A percentile compares a stretch with the other conserved stretches of the same genome.
Evolutionary conservation across 1,284 basidiomycete genomes (phyloP).

Genomic region (Sporisorium graminicola): DNA sequence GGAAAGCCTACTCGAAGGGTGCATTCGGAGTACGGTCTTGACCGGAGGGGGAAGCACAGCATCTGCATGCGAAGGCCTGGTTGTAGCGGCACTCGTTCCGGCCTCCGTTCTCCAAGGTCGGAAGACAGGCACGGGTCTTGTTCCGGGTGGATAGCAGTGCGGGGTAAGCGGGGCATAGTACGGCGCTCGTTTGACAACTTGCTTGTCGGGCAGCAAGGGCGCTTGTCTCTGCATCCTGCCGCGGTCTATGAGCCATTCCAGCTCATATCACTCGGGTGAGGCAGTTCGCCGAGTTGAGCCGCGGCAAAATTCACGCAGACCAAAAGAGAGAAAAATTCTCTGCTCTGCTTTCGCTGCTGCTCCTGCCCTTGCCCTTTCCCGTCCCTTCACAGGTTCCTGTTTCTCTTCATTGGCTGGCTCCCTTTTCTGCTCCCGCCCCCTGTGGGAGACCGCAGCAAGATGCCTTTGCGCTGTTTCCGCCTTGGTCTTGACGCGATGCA

Average conservation of each 20-base stretch:
- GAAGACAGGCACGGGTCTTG: not conserved
- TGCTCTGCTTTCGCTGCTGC: constrained; percentile 2
- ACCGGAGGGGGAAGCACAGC: not conserved
- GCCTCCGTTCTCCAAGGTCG: not conserved
- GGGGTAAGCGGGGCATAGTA: constrained; percentile 16
- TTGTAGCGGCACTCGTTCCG: not conserved
- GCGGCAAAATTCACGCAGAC: constrained; percentile 29
- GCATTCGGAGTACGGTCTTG: not conserved
- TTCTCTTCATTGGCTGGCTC: not conserved
- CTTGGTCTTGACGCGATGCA: not conserved
- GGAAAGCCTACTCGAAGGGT: not conserved
- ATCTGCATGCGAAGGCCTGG: not conserved
- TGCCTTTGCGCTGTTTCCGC: not conserved
- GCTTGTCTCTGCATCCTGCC: constrained; percentile 11
- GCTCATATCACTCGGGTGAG: constrained; percentile 31
- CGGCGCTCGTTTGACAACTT: constrained; percentile 7
- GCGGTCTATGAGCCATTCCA: constrained; percentile 10
- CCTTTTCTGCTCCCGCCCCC: too few species aligned
- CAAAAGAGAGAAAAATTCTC: constrained; percentile 8
- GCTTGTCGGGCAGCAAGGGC: not conserved
- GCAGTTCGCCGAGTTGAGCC: constrained; percentile 19
- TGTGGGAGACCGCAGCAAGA: too few species aligned
- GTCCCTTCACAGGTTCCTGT: not conserved
- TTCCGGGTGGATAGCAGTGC: not conserved
- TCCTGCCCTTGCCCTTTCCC: not conserved